These are phyloP conservation scores for Willaertia magna DNA, from an alignment of 208 protist genomes.

Conservation along the genomic window DNA sequence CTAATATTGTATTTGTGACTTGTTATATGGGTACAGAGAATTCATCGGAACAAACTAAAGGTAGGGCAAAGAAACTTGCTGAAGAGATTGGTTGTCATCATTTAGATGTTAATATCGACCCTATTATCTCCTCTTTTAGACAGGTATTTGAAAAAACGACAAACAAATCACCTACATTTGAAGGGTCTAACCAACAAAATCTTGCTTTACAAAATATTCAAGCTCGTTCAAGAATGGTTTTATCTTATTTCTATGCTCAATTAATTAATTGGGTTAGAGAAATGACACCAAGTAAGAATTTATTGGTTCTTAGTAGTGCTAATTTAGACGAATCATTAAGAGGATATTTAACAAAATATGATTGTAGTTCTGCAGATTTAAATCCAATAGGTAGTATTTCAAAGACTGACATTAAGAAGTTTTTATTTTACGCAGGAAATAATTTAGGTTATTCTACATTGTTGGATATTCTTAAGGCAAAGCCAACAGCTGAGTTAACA, in stretches of 20 bases:
- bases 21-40: conserved; percentile 44
- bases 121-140: conserved; percentile 26
- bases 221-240: conserved; percentile 40
- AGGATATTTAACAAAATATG: conserved; percentile 16
- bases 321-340: conserved; percentile 57
- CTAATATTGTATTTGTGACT: conserved; percentile 33
- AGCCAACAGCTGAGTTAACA: conserved; percentile 53
- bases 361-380: conserved; percentile 46
- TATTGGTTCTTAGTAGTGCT: conserved; percentile 51
- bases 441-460: conserved; percentile 22
- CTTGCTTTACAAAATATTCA: conserved; percentile 66
- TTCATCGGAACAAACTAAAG: conserved; percentile 30
- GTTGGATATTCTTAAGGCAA: conserved; percentile 22
- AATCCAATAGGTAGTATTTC: conserved; percentile 54
- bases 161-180: conserved; percentile 22
- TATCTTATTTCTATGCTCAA: conserved; percentile 46
- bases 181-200: conserved; percentile 38
- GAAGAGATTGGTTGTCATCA: conserved; percentile 40
- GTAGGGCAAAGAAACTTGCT: conserved; percentile 29
- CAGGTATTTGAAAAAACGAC: conserved; percentile 14
- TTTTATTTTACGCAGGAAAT: conserved; percentile 27
- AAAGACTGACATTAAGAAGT: conserved; percentile 37
- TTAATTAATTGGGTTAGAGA: conserved; percentile 38
- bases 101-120: conserved; percentile 39
- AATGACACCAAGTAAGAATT: conserved; percentile 20